Evolutionary conservation across 768 basidiomycete species (phyloP), one percentile per base, ranked within the genome.

Genomic region (Lactarius indigo): DNA sequence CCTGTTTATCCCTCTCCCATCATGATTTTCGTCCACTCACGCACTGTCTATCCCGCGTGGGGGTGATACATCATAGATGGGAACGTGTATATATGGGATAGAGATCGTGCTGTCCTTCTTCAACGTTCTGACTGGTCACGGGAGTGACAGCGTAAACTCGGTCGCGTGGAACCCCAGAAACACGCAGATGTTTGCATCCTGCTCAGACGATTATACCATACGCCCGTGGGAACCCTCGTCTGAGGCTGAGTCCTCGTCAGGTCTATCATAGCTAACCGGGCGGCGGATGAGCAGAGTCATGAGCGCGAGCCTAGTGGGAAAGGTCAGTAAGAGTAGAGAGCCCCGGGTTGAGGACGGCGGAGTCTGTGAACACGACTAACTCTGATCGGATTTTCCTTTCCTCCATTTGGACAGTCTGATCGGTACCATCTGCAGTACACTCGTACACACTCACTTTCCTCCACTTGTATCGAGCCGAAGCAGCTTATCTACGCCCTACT

Each of bases 151-250:
- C 68, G 96, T 99, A 68, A 99, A 98, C 75, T 89, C 91, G 15
- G 96, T 98, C 20, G 90, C 95, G 39, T 99, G 97, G 97, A 96
- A 97, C 76, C 94, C 94, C 23, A 81, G 82, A 59, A 90, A 94
- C 74, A 84, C 87, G 71, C 86, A 88, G 64, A 90, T 98, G 88
- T 98, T 98, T 78, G 97, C 97, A 39, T 94, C 92, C 52, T 97
- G 94, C 76, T 94, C 94, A 52, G 96, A 99, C 75, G 96, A 99
- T 78, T 79, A 81, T 62, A 92, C 90, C 20, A 87, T 99, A 72
- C 87, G 94, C 68, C 89, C 96, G 81, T 96, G 94, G 94, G 91
- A 93, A 76, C 80, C 85, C 56, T 78, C 78, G 12, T 2, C 70
- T 64, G 28, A 35, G 68, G 52, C 64, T 62, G 60, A 63, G 47